phyloP scores from a whole-genome alignment of 768 basidiomycete genomes.

The Asterophora parasitica region DNA sequence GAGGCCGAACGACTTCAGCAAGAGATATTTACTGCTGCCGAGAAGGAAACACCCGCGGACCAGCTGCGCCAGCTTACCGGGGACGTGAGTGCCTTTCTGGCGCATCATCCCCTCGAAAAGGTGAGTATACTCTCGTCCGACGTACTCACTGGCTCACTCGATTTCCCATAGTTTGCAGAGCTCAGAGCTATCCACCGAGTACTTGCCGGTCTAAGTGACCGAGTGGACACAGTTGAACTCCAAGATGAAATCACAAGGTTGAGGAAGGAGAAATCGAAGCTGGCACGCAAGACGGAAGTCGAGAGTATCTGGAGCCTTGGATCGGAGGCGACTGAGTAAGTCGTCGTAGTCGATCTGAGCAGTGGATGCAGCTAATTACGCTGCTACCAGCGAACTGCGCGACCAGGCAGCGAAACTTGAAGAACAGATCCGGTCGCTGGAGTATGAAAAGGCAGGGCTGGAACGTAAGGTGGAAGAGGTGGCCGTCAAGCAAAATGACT shows the following conservation, averaged over 20 bases:
- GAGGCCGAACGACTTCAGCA: slow-evolving; percentile 49
- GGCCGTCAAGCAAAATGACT: no score
- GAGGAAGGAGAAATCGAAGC: no score
- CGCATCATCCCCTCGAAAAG: slow-evolving; percentile 38
- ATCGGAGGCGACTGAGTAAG: no score
- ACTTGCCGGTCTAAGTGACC: slow-evolving; percentile 46
- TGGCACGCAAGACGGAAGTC: no score
- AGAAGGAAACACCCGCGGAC: slow-evolving; percentile 49
- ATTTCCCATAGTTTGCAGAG: slow-evolving; percentile 40
- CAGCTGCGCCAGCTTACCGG: slow-evolving; percentile 46
- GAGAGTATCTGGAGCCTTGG: no score
- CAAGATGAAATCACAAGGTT: slow-evolving; percentile 30
- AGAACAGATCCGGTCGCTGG: no score
- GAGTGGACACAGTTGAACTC: slow-evolving; percentile 34
- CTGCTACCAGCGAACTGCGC: no score
- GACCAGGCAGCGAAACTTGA: no score
- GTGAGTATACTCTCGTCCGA: slow-evolving; percentile 35
- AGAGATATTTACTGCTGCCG: slow-evolving; percentile 46
- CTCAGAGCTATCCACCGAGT: slow-evolving; percentile 45
- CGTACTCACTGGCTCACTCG: slow-evolving; percentile 1
- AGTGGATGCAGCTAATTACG: no score
- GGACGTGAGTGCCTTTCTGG: slow-evolving; percentile 45
- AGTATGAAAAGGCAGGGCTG: no score
- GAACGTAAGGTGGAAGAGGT: no score
- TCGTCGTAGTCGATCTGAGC: no score